Evolutionary conservation across 2,329 filamentous ascomycete genomes (phyloP), one percentile per base, ranked within the genome.

Genomic region (Aspergillus hiratsukae): DNA sequence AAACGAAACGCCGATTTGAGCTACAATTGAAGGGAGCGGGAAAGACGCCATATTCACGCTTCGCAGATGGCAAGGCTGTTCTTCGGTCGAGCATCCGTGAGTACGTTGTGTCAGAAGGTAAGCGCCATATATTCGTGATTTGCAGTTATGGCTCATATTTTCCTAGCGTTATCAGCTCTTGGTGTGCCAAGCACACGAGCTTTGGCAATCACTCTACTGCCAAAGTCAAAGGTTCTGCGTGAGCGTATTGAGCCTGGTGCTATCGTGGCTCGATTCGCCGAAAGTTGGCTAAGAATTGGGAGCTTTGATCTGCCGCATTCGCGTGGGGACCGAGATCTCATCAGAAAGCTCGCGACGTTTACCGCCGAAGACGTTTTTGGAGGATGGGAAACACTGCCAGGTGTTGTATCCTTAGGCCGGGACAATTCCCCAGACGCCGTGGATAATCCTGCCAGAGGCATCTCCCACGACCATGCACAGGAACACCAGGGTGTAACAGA

Each of bases 41-140:
- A 4, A 78, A 88, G 67, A 99, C 94, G 3, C 94, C 94, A 0
- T 99, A 99, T 76, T 96, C 90, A 41, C 87, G 94, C 3, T 99
- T 99, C 64, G 94, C 94, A 25, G 94, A 99, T 71, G 94, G 94
- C 29, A 93, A 94, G 71, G 94, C 94, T 0, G 94, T 99, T 2
- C 78, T 99, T 52, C 81, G 94, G 58, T 96, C 90, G 28, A 96
- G 91, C 68, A 96, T 99, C 64, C 84, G 94, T 58, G 94, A 99
- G 76, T 99, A 94, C 65, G 79, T 99, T 46, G 92, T 96, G 21
- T 95, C 89, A 50, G 94, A 99, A 78, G 86, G 87, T 76, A 14
- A 25, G 29, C 9, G 14, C 25, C 3, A 21, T 21, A 29, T 17
- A 40, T 29, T 11, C 10, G 31, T 29, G 14, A 14, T 3, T 35